phyloP scores from a whole-genome alignment of 345 rosid species.

The Alliaria petiolata region DNA sequence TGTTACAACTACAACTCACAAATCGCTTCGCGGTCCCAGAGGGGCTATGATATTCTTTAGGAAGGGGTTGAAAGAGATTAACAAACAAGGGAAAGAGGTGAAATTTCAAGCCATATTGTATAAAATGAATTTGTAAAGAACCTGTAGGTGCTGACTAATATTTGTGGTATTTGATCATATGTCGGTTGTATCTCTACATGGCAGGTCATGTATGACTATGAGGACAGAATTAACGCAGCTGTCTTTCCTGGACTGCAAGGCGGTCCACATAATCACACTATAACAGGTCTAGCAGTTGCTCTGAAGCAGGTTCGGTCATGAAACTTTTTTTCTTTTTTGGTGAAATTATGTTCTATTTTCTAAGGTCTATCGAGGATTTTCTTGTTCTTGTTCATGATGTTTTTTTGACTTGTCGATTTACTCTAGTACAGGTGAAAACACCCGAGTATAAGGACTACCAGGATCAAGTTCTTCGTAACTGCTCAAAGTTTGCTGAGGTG shows the following conservation, averaged over 20 bases:
- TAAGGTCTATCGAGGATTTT: neutral
- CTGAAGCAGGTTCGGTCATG: constrained; percentile 63
- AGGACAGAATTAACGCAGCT: constrained; percentile 84
- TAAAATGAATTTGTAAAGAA: neutral
- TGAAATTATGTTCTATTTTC: neutral
- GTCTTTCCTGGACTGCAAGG: constrained; percentile 98
- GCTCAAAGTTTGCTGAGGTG: constrained; percentile 79
- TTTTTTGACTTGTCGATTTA: constrained; percentile 13
- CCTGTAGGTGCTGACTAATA: neutral
- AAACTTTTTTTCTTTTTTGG: neutral
- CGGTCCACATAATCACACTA: constrained; percentile 97
- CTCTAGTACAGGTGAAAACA: constrained; percentile 51
- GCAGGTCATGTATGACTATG: constrained; percentile 84
- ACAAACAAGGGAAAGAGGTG: constrained; percentile 92
- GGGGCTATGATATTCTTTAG: constrained; percentile 98
- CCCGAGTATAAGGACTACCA: constrained; percentile 91
- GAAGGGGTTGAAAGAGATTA: constrained; percentile 82
- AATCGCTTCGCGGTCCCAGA: constrained; percentile 97
- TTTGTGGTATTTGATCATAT: neutral
- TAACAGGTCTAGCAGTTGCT: constrained; percentile 87
- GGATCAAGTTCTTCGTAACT: constrained; percentile 80
- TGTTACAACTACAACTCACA: constrained; percentile 96
- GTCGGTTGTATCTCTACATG: constrained; percentile 17
- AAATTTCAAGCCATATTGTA: neutral
- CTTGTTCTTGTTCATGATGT: neutral